Conservation (phyloP, 805 yeast genomes). For the Metschnikowia arizonensis region DNA sequence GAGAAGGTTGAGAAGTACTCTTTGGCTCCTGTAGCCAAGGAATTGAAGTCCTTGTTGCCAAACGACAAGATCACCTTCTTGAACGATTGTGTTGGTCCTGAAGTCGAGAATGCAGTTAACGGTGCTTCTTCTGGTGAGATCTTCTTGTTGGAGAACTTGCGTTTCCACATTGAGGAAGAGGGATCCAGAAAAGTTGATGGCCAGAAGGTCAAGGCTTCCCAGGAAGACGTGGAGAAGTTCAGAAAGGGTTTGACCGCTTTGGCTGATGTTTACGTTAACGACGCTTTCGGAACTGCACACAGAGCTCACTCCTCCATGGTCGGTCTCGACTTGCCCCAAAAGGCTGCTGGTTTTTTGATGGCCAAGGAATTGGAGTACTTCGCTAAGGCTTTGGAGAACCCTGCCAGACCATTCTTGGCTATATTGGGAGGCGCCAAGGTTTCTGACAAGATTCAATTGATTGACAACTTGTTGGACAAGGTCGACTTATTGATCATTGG, state of each 20-base stretch:
- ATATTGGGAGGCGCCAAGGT: slow-evolving; percentile 99
- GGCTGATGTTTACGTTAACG: slow-evolving; percentile 97
- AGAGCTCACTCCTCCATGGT: slow-evolving; percentile 99
- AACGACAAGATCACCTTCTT: slow-evolving; percentile 72
- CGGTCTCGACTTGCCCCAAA: slow-evolving; percentile 90
- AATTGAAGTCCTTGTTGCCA: slow-evolving; percentile 69
- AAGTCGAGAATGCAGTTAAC: slow-evolving; percentile 77
- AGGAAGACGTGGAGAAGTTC: slow-evolving; percentile 79
- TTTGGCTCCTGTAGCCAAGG: slow-evolving; percentile 87
- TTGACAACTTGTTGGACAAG: slow-evolving; percentile 94
- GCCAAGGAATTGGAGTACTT: slow-evolving; percentile 96
- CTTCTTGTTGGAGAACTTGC: slow-evolving; percentile 90
- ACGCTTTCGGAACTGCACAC: slow-evolving; percentile 95
- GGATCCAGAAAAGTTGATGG: slow-evolving; percentile 87
- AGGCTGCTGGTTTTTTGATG: slow-evolving; percentile 98
- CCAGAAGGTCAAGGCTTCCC: slow-evolving; percentile 87
- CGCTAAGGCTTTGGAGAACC: slow-evolving; percentile 97
- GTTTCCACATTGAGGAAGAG: slow-evolving; percentile 98
- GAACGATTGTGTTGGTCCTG: slow-evolving; percentile 86
- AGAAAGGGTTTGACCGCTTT: slow-evolving; percentile 84
- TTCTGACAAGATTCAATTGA: slow-evolving; percentile 96
- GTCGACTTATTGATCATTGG: slow-evolving; percentile 93
- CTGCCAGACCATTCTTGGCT: slow-evolving; percentile 96
- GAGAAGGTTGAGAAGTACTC: slow-evolving; percentile 82
- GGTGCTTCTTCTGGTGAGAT: slow-evolving; percentile 74